A percentile compares a stretch with the other conserved stretches of the same genome.
Conservation (phyloP, 202 grass and related monocot genomes). For the Musa balbisiana region DNA sequence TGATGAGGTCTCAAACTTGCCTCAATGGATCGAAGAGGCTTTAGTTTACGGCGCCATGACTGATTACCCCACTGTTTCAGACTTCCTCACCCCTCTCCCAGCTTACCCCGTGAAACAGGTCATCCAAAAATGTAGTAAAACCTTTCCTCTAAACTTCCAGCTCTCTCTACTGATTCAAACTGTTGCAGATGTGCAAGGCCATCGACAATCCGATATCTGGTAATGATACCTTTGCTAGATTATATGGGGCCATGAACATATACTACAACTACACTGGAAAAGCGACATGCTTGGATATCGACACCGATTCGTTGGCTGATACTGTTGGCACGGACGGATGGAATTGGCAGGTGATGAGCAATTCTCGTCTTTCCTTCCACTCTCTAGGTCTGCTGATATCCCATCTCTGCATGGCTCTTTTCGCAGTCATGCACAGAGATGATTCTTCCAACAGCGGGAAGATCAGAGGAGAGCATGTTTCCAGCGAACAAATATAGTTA, state of each 20-base stretch:
- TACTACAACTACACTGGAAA: constrained; percentile 58
- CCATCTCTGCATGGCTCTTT: background rate
- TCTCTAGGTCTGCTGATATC: background rate
- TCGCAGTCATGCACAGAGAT: constrained; percentile 49
- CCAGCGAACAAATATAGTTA: constrained; percentile 31
- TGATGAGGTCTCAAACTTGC: background rate
- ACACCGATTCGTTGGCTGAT: constrained; percentile 8
- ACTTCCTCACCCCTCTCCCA: constrained; percentile 43
- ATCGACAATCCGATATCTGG: constrained; percentile 31
- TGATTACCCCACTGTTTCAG: constrained; percentile 46
- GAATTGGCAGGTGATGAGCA: constrained; percentile 30
- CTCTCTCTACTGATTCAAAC: background rate
- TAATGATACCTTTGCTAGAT: constrained; percentile 17
- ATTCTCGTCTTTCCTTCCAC: background rate
- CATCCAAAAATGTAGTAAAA: background rate
- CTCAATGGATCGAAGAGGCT: constrained; percentile 14
- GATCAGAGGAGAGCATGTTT: constrained; percentile 29
- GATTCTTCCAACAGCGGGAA: constrained; percentile 25
- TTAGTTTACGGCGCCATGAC: constrained; percentile 35
- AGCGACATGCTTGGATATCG: constrained; percentile 18
- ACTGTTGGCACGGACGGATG: constrained; percentile 31
- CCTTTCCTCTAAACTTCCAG: background rate
- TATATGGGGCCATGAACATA: constrained; percentile 34
- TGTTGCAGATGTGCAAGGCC: constrained; percentile 40
- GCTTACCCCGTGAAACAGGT: constrained; percentile 39